Base-by-base conservation (phyloP, 148 eudicot genomes). In the Silene conica region DNA sequence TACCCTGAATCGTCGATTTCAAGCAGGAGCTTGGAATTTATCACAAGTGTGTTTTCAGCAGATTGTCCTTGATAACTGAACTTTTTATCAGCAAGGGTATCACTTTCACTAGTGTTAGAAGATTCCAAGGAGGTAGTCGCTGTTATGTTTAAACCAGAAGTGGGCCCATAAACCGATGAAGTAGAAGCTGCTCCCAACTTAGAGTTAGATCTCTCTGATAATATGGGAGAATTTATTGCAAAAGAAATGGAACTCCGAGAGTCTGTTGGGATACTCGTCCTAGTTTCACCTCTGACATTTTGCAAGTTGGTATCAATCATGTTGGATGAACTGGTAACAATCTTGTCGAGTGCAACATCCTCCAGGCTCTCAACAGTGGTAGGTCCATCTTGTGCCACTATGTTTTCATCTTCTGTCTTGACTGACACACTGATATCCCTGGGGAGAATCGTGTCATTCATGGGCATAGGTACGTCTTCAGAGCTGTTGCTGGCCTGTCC, bases 1-100 rank as follows among this genome's bases (percentile, higher is more conserved):
- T 92, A 96, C 64, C 99, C 96, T 78, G 90, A 85, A 79, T 92
- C 96, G 80, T 96, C 96, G 31, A 90, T 83, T 74, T 92, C 92
- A 69, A 96, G 89, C 57, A 96, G 86, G 62, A 96, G 86, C 73
- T 85, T 81, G 56, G 89, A 77, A 77, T 84, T 84, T 65, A 92
- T 84, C 31, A 75, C 82, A 80, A 85, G 76, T 50, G 82, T 38
- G 78, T 77, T 85, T 77, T 87, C 84, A 38, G 79, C 63, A 74
- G 74, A 60, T 77, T 86, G 71, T 68, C 83, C 86, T 74, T 82
- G 90, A 77, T 86, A 79, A 74, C 43, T 69, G 59, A 85, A 80
- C 75, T 86, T 96, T 76, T 82, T 80, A 52, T 96, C 96, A n/a
- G 77, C 72, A 67, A 73, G 70, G 23, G 87, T 73, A 78, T 85